phyloP scores from a whole-genome alignment of 306 rosid genomes.

The Acacia confusa region DNA sequence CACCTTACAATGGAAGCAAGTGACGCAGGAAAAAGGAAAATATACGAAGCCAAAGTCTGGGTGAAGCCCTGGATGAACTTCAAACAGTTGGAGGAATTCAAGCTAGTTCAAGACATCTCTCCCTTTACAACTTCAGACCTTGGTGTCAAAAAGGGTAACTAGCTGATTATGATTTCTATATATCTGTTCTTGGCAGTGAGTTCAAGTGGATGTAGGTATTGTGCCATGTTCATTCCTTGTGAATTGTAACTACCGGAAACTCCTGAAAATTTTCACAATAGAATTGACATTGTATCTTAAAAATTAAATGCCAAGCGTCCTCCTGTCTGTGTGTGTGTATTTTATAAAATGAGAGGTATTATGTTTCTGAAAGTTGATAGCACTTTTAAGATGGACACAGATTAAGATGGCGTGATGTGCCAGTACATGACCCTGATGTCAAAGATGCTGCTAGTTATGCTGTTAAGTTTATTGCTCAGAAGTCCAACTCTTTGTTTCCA shows the following conservation, averaged over 20 bases:
- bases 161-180: background rate
- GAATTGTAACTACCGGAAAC: background rate
- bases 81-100: constrained; percentile 56
- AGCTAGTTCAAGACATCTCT: constrained; percentile 30
- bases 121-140: constrained; percentile 34
- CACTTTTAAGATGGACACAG: constrained; percentile 32
- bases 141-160: constrained; percentile 44
- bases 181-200: background rate
- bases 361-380: constrained; percentile 14
- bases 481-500: constrained; percentile 37
- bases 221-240: background rate
- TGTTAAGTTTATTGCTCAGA: constrained; percentile 36
- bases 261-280: background rate
- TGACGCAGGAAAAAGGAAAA: constrained; percentile 48
- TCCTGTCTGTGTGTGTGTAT: background rate
- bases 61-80: constrained; percentile 65
- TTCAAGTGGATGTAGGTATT: background rate
- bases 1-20: constrained; percentile 50
- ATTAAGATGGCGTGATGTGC: constrained; percentile 41
- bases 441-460: constrained; percentile 51
- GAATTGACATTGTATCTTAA: background rate
- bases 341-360: constrained; percentile 2
- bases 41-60: constrained; percentile 62
- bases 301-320: background rate
- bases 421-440: constrained; percentile 40